Base-by-base conservation (phyloP, 2,329 filamentous ascomycete species). In the Botrytis fragariae region DNA sequence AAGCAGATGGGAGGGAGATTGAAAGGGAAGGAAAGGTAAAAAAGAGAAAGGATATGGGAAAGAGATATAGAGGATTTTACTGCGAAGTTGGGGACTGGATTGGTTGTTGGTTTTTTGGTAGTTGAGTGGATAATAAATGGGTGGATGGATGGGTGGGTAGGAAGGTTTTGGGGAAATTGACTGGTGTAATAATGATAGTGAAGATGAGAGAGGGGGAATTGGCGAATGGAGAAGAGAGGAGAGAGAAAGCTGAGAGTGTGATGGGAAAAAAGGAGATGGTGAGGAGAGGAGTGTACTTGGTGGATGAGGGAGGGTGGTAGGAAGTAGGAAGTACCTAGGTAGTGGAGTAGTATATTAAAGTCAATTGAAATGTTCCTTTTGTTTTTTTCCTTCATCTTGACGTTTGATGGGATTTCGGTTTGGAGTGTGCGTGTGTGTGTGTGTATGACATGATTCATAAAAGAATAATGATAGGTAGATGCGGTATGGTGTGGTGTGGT, bases 91-190 rank as follows among this genome's bases (percentile, higher is more conserved):
- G 63, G 48, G 14, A 16, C 51, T 29, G 51, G n/a, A 54, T 54
- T 54, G n/a, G 6, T 54, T 54, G 48, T 65, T 65, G 44, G 44
- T 22, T 45, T 45, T 45, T 45, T 45, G 14, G 45, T 67, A 32
- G 4, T 39, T 65, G n/a, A 45, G 60, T 71, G 62, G 60, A 64
- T 72, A 72, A 35, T 72, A 72, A 37, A 67, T 57, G 48, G 16
- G n/a, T 45, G 29, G 29, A 45, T 20, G 42, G n/a, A 45, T 20
- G 8, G 62, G 18, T 59, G 29, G 29, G 59, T 61, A 35, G 59
- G 59, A 61, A 22, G 12, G 20, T 25, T 25, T 61, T 37, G 32
- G 10, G 20, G n/a, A 25, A 61, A n/a, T 63, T 37, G 60, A 59
- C 48, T 48, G 25, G 48, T 51, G 48, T 72, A 72, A 72, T 72